phyloP scores from a whole-genome alignment of 2,329 filamentous ascomycete species.

The Leptoxyphium fumago region DNA sequence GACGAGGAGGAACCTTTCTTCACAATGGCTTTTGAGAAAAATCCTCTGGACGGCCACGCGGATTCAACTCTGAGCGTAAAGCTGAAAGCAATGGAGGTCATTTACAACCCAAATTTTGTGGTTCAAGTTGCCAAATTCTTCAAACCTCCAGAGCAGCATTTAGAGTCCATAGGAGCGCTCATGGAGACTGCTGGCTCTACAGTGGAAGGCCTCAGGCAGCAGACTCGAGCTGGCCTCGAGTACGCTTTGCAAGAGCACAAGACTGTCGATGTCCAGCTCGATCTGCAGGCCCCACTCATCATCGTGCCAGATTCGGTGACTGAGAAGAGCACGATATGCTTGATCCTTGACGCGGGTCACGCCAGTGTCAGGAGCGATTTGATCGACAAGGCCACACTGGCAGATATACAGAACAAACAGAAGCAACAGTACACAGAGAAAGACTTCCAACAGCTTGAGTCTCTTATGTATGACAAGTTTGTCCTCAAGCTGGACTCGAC shows the following conservation, averaged over 20 bases:
- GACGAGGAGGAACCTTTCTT: slow-evolving; percentile 69
- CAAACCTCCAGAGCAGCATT: slow-evolving; percentile 86
- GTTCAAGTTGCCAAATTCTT: slow-evolving; percentile 91
- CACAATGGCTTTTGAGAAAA: slow-evolving; percentile 81
- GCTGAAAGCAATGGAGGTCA: slow-evolving; percentile 86
- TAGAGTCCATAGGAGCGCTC: slow-evolving; percentile 93
- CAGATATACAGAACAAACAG: slow-evolving; percentile 82
- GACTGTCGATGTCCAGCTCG: slow-evolving; percentile 89
- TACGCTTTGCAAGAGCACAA: slow-evolving; percentile 97
- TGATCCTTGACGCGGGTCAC: slow-evolving; percentile 93
- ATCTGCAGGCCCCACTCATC: slow-evolving; percentile 88
- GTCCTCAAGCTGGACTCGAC: slow-evolving; percentile 84
- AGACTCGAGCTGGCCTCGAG: slow-evolving; percentile 87
- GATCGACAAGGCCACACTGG: slow-evolving; percentile 79
- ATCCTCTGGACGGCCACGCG: slow-evolving; percentile 81
- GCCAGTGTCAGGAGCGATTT: slow-evolving; percentile 88
- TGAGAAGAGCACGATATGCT: slow-evolving; percentile 61
- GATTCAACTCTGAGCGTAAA: slow-evolving; percentile 84
- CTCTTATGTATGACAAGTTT: slow-evolving; percentile 96
- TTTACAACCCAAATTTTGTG: slow-evolving; percentile 91
- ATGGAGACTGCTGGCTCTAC: slow-evolving; percentile 94
- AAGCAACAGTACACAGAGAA: slow-evolving; percentile 74
- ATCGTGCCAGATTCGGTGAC: slow-evolving; percentile 92
- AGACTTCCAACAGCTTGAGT: slow-evolving; percentile 76
- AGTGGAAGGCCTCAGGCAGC: slow-evolving; percentile 84